Conservation (phyloP, 768 basidiomycete genomes). For the Boletellus ananas region DNA sequence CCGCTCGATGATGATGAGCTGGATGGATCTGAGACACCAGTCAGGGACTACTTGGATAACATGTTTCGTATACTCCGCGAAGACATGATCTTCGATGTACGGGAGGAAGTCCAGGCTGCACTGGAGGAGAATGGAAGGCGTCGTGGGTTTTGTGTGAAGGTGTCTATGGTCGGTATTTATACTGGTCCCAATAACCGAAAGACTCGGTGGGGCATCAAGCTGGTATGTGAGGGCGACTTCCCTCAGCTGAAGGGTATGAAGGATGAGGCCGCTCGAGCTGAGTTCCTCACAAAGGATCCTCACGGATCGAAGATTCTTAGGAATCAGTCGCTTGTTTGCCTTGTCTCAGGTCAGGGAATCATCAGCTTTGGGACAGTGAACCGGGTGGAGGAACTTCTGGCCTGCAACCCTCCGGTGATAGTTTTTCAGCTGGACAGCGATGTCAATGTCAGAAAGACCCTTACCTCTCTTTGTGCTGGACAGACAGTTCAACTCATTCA, state of each 20-base stretch:
- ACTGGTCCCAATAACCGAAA: constrained; percentile 26
- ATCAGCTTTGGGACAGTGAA: constrained; percentile 52
- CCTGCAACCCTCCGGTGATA: constrained; percentile 44
- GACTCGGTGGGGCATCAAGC: constrained; percentile 42
- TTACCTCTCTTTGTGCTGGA: constrained; percentile 38
- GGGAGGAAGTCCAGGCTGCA: constrained; percentile 51
- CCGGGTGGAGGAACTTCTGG: constrained; percentile 53
- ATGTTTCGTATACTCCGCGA: constrained; percentile 64
- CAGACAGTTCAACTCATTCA: constrained; percentile 45
- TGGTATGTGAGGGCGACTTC: constrained; percentile 36
- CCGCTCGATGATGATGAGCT: constrained; percentile 42
- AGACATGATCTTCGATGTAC: constrained; percentile 58
- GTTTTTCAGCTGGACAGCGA: constrained; percentile 54
- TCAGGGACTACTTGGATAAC: constrained; percentile 56
- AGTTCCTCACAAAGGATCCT: constrained; percentile 35
- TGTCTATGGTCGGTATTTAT: constrained; percentile 39
- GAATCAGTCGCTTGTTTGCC: constrained; percentile 53
- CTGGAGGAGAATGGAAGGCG: constrained; percentile 37
- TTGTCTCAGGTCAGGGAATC: constrained; percentile 46
- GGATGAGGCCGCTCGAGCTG: constrained; percentile 35
- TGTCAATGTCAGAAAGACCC: constrained; percentile 34
- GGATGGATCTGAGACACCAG: constrained; percentile 33
- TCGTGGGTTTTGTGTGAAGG: constrained; percentile 38
- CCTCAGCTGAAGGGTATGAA: constrained; percentile 31
- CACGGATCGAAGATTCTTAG: constrained; percentile 38